Evolutionary conservation across 495 filamentous ascomycete genomes (phyloP).

Genomic region (Aspergillus baeticus): DNA sequence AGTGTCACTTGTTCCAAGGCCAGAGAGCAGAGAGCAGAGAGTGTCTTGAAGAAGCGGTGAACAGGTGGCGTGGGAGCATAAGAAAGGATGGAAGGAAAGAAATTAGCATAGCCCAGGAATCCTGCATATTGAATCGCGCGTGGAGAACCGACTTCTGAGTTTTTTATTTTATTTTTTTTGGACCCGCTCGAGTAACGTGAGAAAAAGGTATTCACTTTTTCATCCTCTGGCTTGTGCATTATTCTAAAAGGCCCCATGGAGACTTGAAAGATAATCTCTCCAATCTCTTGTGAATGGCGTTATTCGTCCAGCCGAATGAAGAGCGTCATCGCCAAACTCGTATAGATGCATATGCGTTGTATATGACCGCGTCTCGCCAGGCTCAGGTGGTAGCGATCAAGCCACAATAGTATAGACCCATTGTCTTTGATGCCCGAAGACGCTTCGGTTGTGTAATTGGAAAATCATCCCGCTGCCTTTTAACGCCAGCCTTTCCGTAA

Average conservation of each 20-base stretch:
- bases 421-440: neutral
- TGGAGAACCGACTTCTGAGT: neutral
- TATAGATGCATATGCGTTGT: neutral
- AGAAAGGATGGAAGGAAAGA: constrained; percentile 8
- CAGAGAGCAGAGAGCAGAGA: constrained; percentile 6
- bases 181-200: constrained; percentile 1
- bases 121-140: neutral
- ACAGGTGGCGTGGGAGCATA: neutral
- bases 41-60: constrained; percentile 23
- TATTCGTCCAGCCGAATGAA: too few relatives aligned
- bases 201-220: neutral
- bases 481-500: neutral
- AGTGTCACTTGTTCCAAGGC: constrained; percentile 19
- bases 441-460: neutral
- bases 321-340: too few relatives aligned
- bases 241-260: neutral
- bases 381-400: neutral
- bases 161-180: neutral
- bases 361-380: neutral
- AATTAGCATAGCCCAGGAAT: neutral
- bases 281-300: too few relatives aligned
- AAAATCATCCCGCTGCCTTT: neutral
- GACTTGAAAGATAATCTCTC: neutral
- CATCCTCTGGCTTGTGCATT: neutral
- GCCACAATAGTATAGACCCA: neutral